A percentile compares a stretch with the other conserved stretches of the same genome.
phyloP scores from a whole-genome alignment of 768 basidiomycete species.

The Mycena alexandri region DNA sequence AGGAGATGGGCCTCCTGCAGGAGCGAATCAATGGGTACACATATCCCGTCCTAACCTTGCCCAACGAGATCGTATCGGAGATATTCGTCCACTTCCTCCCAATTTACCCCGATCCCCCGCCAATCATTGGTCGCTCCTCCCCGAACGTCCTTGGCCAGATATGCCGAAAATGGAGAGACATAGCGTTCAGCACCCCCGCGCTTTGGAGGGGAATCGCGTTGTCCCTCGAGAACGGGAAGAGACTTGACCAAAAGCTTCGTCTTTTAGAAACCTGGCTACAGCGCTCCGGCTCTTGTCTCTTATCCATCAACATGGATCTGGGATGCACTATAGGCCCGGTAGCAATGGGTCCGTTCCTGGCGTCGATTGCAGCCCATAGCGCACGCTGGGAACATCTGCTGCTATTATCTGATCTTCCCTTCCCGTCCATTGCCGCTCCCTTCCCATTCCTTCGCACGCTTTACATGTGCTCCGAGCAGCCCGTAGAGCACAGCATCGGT shows the following conservation, averaged over 20 bases:
- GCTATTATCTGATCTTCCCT: too few species aligned
- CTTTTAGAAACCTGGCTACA: neutral
- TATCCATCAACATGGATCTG: neutral
- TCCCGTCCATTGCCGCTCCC: neutral
- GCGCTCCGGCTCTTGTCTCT: neutral
- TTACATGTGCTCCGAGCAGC: neutral
- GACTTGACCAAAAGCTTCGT: neutral
- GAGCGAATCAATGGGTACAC: neutral
- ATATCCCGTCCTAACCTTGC: neutral
- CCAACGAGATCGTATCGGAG: neutral
- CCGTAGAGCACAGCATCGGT: too few species aligned
- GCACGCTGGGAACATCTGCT: neutral
- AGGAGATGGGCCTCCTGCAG: neutral
- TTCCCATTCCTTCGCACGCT: neutral
- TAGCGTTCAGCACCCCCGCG: neutral
- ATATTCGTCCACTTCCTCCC: slow-evolving; percentile 7
- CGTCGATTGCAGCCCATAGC: neutral
- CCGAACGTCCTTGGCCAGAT: neutral
- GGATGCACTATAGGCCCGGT: too few species aligned
- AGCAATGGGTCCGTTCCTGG: neutral
- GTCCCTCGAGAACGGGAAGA: too few species aligned
- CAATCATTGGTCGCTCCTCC: neutral
- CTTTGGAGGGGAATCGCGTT: neutral
- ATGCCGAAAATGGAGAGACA: neutral
- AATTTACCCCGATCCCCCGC: neutral